These are phyloP conservation scores for Suhomyces coccinellae DNA, from an alignment of 1,139 yeast genomes.

Conservation along the genomic window DNA sequence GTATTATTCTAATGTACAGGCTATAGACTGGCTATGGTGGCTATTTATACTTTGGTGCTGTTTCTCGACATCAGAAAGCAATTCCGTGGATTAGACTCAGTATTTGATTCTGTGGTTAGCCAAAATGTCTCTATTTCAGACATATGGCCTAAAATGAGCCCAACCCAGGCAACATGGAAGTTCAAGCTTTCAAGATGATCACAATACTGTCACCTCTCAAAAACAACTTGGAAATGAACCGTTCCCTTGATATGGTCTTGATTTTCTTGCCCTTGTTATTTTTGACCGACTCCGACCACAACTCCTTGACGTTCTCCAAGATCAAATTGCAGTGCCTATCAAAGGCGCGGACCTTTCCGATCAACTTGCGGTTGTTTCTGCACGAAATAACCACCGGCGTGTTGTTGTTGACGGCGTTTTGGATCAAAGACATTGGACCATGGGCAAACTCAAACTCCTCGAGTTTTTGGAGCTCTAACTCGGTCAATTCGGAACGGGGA, in stretches of 20 bases:
- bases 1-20: constrained; percentile 1
- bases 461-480: constrained; percentile 72
- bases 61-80: too few relatives aligned
- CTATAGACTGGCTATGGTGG: neutral
- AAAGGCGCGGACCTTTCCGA: constrained; percentile 89
- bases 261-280: constrained; percentile 71
- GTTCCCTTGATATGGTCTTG: constrained; percentile 69
- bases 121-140: too few relatives aligned
- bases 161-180: neutral
- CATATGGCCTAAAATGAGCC: too few relatives aligned
- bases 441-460: constrained; percentile 89
- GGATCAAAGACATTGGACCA: constrained; percentile 89
- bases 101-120: too few relatives aligned
- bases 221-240: constrained; percentile 87
- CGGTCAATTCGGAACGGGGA: constrained; percentile 78
- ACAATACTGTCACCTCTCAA: constrained; percentile 95
- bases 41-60: too few relatives aligned
- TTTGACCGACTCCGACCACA: constrained; percentile 77
- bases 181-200: constrained; percentile 61
- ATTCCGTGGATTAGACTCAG: too few relatives aligned
- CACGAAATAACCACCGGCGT: constrained; percentile 85
- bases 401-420: constrained; percentile 72
- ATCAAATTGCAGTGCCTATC: constrained; percentile 96
- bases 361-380: constrained; percentile 87
- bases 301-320: constrained; percentile 86